Evolutionary conservation across 2,329 filamentous ascomycete species (phyloP), one percentile per base, ranked within the genome.

Genomic region (Chalaropsis ovoidea): DNA sequence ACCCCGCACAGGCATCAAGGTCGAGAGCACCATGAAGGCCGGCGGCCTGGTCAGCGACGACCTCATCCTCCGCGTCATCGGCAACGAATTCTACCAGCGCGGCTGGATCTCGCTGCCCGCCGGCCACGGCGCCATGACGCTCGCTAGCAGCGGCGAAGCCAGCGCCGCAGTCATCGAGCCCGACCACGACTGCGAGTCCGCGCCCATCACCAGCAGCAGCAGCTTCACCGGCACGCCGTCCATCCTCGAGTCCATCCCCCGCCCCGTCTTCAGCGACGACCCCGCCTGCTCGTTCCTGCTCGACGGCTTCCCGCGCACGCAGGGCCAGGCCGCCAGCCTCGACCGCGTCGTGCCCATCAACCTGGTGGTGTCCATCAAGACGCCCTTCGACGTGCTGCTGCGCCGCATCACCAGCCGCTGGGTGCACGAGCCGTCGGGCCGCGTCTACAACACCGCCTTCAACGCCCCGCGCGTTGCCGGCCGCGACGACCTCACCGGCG

Each of bases 391-490:
- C 8, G 89, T 96, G 68, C 91, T 99, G 68, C 82, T 97, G 69
- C 85, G 91, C 70, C 88, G 94, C 65, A 96, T 99, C 70, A 85
- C 89, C 54, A 91, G 90, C 63, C 87, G 94, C 66, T 96, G 92
- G 92, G 87, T 96, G 49, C 94, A 99, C 76, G 88, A 89, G 71
- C 86, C 90, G 0, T 95, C 90, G 0, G 94, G 94, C 1, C 83
- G 94, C 35, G 88, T 96, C 17, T 99, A 99, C 80, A 99, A 99
- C 75, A 95, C 91, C 1, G 86, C 86, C 0, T 99, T 96, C 79
- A 91, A 97, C 73, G 82, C 88, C 7, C 94, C 94, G 0, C 87
- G 86, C 70, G 85, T 92, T 1, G 76, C 84, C 0, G 93, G 94
- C 31, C 83, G 81, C 70, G 94, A 99, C 75, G 94, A 99, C 74